A percentile compares a stretch with the other conserved stretches of the same genome.
These are phyloP conservation scores for Plasmodium falciparum DNA, from an alignment of 169 alveolate genomes.

Conservation along the genomic window DNA sequence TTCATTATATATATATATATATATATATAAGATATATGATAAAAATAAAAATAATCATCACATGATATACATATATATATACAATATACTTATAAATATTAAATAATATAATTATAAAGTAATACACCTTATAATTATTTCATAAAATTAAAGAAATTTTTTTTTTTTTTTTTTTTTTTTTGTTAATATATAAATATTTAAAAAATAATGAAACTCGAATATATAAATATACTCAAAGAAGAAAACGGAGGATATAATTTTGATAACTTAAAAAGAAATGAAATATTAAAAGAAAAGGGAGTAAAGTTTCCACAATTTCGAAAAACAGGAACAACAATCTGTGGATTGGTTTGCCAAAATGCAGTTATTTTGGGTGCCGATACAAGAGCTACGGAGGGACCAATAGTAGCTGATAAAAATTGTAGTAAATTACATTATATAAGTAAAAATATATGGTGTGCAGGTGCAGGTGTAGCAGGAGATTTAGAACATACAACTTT, in stretches of 20 bases:
- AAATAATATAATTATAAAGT: too few relatives aligned
- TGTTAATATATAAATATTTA: background rate
- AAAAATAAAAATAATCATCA: too few relatives aligned
- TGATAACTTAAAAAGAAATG: constrained; percentile 74
- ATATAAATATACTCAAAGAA: constrained; percentile 64
- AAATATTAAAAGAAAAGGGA: constrained; percentile 72
- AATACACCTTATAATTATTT: too few relatives aligned
- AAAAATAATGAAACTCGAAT: constrained; percentile 70
- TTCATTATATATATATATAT: too few relatives aligned
- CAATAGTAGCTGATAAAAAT: constrained; percentile 98
- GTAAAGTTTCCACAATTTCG: constrained; percentile 63
- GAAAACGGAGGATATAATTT: constrained; percentile 76
- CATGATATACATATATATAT: too few relatives aligned
- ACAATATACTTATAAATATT: too few relatives aligned
- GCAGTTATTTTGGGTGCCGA: constrained; percentile 99
- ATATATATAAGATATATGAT: too few relatives aligned
- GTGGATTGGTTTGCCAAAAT: constrained; percentile 95
- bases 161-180: background rate
- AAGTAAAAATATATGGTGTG: constrained; percentile 96
- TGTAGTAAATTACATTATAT: constrained; percentile 96
- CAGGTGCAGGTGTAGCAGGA: constrained; percentile 99
- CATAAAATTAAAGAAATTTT: background rate
- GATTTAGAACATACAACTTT: constrained; percentile 96
- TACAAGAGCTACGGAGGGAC: constrained; percentile 91
- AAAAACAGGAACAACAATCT: constrained; percentile 98